Percentiles rank a stretch among this genome's conserved stretches.
phyloP scores from a whole-genome alignment of 1,284 basidiomycete species.

The Puccinia triticina region DNA sequence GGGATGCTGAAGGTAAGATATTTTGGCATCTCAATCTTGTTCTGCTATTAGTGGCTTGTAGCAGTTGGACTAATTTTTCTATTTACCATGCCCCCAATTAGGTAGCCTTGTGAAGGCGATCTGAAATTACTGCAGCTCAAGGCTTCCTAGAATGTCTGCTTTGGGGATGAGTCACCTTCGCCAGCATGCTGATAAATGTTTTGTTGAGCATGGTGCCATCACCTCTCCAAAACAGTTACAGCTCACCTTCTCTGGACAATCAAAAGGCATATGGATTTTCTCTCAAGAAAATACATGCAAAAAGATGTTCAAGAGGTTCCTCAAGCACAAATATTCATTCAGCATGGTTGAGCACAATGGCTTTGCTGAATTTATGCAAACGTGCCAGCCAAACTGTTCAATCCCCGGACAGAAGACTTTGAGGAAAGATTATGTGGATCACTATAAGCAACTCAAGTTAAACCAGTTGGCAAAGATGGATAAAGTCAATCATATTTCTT shows the following conservation, averaged over 20 bases:
- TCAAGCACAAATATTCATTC: conserved; percentile 1
- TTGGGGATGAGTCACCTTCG: not conserved
- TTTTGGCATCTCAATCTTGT: not conserved
- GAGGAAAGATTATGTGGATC: not conserved
- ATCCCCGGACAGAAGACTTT: not conserved
- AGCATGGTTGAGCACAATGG: not conserved
- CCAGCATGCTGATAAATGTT: conserved; percentile 4
- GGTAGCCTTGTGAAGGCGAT: not conserved
- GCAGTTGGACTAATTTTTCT: not conserved
- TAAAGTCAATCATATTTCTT: not conserved
- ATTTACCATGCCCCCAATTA: not conserved
- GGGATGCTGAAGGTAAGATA: not conserved
- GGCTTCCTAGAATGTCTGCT: not conserved
- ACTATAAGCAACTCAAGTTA: not conserved
- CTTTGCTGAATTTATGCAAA: not conserved
- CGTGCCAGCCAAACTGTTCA: not conserved
- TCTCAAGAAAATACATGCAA: not conserved
- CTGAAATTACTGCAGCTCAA: not conserved
- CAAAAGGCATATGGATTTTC: conserved; percentile 6
- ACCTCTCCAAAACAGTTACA: not conserved
- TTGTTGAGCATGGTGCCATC: not conserved
- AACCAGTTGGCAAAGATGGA: not conserved
- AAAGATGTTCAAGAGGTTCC: not conserved
- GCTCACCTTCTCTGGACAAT: not conserved
- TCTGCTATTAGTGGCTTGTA: not conserved